Evolutionary conservation across 2,329 filamentous ascomycete genomes (phyloP), one percentile per base, ranked within the genome.

Genomic region (Ophiostoma himal-ulmi): DNA sequence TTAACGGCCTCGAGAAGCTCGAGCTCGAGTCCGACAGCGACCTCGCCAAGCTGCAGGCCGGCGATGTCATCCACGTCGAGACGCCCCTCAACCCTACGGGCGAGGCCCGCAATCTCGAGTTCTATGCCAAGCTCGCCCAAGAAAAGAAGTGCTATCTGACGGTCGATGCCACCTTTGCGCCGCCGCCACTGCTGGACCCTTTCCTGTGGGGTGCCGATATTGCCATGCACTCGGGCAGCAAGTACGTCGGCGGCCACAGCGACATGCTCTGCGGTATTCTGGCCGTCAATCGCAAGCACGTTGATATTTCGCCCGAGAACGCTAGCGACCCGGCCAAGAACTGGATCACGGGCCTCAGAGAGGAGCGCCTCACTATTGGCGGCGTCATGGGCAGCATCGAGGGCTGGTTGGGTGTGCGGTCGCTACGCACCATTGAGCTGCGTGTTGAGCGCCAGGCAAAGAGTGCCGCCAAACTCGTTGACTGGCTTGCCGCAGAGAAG

Each of bases 191-290:
- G 71, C 90, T 93, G 78, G 91, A 97, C 76, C 94, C 95, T 0
- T 95, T 98, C 76, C 77, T 79, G 37, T 90, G 86, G 78, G 94
- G 93, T 66, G 93, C 91, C 37, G 94, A 98, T 79, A 80, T 94
- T 0, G 87, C 97, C 44, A 91, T 98, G 92, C 95, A 99, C 80
- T 91, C 87, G 68, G 95, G 90, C 3, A 97, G 94, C 22, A 99
- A 98, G 83, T 99, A 98, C 80, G 88, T 99, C 74, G 95, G 95
- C 26, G 95, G 95, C 0, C 95, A 99, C 81, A 94, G 90, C 74
- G 95, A 99, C 80, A 85, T 98, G 85, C 86, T 98, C 6, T 96
- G 92, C 77, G 95, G 95, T 30, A 90, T 96, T 22, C 81, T 99
- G 37, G 87, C 88, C 0, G 86, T 93, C 6, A 82, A 85, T 68